Conservation (phyloP, 371 early-diverging fungal species). For the Syncephalastrum racemosum region DNA sequence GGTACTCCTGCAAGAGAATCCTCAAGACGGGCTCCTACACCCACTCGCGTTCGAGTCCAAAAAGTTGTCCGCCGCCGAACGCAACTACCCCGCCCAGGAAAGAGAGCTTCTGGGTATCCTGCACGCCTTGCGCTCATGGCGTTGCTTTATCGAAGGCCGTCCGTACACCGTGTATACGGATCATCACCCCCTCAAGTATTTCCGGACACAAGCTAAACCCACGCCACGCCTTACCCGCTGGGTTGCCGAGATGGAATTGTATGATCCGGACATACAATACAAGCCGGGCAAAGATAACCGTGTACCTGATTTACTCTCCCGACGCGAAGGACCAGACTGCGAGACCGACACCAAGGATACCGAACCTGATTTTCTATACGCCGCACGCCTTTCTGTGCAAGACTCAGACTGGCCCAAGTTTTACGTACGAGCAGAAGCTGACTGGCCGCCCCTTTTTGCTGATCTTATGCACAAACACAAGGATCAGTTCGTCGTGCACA, state of each 20-base stretch:
- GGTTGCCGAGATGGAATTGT: slow-evolving; percentile 29
- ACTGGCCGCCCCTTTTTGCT: not conserved
- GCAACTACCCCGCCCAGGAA: too few species aligned
- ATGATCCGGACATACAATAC: too few species aligned
- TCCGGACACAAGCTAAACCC: slow-evolving; percentile 25
- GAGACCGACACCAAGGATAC: not conserved
- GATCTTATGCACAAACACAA: slow-evolving; percentile 1
- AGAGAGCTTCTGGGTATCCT: slow-evolving; percentile 41
- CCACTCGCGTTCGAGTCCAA: slow-evolving; percentile 7
- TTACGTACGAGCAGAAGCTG: slow-evolving; percentile 6
- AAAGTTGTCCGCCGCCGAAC: not conserved
- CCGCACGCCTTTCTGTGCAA: slow-evolving; percentile 2
- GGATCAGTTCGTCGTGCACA: slow-evolving; percentile 6
- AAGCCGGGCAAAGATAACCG: too few species aligned
- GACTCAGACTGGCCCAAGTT: slow-evolving; percentile 23
- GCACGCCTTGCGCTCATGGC: slow-evolving; percentile 29
- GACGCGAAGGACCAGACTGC: slow-evolving; percentile 9
- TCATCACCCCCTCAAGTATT: slow-evolving; percentile 26
- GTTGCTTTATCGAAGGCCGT: slow-evolving; percentile 29
- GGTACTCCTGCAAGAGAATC: too few species aligned
- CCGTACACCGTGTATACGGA: too few species aligned
- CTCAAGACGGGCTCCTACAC: too few species aligned
- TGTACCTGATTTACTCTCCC: too few species aligned
- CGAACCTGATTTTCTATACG: slow-evolving; percentile 23
- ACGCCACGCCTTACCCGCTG: slow-evolving; percentile 24